Percentiles rank a stretch among this genome's conserved stretches.
Conservation (phyloP, 2,329 filamentous ascomycete genomes). For the Fusarium dimerum region DNA sequence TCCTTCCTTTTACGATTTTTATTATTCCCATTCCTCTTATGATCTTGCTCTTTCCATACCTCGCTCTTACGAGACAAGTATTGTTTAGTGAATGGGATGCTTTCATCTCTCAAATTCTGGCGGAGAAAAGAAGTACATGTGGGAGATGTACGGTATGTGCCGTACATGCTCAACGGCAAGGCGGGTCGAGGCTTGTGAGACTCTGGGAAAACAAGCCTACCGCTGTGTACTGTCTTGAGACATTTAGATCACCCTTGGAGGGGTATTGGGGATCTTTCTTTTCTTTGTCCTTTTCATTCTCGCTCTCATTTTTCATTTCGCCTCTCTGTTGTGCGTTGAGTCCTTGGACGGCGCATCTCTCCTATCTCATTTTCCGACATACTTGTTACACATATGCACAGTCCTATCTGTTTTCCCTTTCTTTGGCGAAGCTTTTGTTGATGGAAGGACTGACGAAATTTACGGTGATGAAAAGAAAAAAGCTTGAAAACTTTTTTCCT, state of each 20-base stretch:
- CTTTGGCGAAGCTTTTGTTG: neutral
- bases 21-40: constrained; percentile 7
- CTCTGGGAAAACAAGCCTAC: constrained; percentile 8
- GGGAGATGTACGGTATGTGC: constrained; percentile 25
- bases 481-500: constrained; percentile 17
- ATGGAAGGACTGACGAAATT: constrained; percentile 28
- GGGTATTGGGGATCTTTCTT: constrained; percentile 1
- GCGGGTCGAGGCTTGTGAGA: constrained; percentile 9
- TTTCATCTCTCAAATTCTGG: constrained; percentile 13
- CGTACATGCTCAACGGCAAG: constrained; percentile 27
- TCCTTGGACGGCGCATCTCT: constrained; percentile 9
- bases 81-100: constrained; percentile 29
- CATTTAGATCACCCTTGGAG: neutral
- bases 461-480: constrained; percentile 26
- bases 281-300: neutral
- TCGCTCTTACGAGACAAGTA: constrained; percentile 24
- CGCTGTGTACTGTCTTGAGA: constrained; percentile 10
- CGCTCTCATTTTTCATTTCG: neutral
- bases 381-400: constrained; percentile 22
- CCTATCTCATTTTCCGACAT: constrained; percentile 16
- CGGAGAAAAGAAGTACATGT: constrained; percentile 13
- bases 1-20: constrained; percentile 18
- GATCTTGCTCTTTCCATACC: constrained; percentile 8
- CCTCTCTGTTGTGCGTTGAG: constrained; percentile 1
- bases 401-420: constrained; percentile 21